Percentiles rank a stretch among this genome's conserved stretches.
These are phyloP conservation scores for Bassia scoparia DNA, from an alignment of 148 eudicot species.

Conservation along the genomic window DNA sequence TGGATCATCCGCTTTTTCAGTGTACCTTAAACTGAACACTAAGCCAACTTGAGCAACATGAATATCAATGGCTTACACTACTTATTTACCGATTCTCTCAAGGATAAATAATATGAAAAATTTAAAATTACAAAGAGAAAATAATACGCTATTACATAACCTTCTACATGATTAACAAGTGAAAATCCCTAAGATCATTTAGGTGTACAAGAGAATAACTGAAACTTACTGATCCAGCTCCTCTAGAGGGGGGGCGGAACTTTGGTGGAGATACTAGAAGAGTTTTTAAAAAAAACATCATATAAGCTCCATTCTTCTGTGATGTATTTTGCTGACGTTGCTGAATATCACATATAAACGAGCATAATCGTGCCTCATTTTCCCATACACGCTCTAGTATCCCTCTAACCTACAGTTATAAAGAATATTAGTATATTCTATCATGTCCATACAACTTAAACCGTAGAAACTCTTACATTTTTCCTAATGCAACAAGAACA, in stretches of 20 bases:
- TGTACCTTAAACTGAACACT: no score
- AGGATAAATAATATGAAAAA: not conserved
- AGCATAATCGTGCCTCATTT: conserved; percentile 63
- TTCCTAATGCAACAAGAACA: not conserved
- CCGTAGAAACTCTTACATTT: not conserved
- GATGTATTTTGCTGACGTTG: conserved; percentile 26
- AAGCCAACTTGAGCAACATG: no score
- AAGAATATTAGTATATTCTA: not conserved
- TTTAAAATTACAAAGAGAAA: not conserved
- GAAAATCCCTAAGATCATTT: not conserved
- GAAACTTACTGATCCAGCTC: conserved; percentile 65
- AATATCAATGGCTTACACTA: no score
- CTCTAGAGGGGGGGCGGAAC: conserved; percentile 81
- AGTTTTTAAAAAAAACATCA: conserved; percentile 72
- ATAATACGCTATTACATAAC: no score
- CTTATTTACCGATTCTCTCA: not conserved
- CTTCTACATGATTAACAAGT: not conserved
- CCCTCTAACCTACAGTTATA: conserved; percentile 48
- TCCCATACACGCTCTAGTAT: conserved; percentile 58
- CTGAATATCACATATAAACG: conserved; percentile 67
- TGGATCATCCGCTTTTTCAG: no score
- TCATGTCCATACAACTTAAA: not conserved
- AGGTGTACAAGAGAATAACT: not conserved
- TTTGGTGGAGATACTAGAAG: conserved; percentile 84
- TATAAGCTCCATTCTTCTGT: conserved; percentile 41